Conservation (phyloP, 352 stramenopile species). For the Phytopythium cucurbitacearum region DNA sequence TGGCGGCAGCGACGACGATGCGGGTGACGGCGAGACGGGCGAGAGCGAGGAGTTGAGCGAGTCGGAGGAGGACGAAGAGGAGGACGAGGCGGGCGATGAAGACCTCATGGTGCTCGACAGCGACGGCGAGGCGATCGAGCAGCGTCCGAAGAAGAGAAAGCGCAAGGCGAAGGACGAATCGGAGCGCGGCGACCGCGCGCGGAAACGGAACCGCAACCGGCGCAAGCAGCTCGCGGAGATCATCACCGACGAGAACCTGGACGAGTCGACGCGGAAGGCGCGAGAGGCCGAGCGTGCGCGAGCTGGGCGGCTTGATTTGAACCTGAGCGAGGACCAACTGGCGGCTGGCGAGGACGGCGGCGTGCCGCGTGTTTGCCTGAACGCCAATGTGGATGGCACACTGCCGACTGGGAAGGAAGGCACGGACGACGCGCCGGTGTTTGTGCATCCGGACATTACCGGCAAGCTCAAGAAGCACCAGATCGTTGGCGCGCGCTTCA, state of each 20-base stretch:
- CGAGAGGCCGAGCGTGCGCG: constrained; percentile 61
- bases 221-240: constrained; percentile 64
- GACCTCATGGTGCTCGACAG: constrained; percentile 3
- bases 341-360: constrained; percentile 12
- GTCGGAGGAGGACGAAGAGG: constrained; percentile 13
- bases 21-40: constrained; percentile 15
- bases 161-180: constrained; percentile 15
- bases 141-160: constrained; percentile 14
- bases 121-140: constrained; percentile 4
- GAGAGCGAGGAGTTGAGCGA: constrained; percentile 14
- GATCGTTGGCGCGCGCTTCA: constrained; percentile 64
- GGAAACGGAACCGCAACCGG: constrained; percentile 33
- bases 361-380: constrained; percentile 55
- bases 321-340: constrained; percentile 32
- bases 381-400: constrained; percentile 32
- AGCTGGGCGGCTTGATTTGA: constrained; percentile 26
- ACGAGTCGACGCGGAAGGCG: constrained; percentile 51
- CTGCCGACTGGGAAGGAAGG: constrained; percentile 39
- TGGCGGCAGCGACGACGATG: constrained; percentile 14
- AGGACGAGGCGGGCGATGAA: constrained; percentile 7
- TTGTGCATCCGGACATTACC: constrained; percentile 62
- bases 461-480: constrained; percentile 79
- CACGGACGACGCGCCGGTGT: constrained; percentile 48
- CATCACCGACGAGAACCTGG: constrained; percentile 63
- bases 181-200: constrained; percentile 12